Base-by-base conservation (phyloP, 169 alveolate genomes). In the Eimeria necatrix region DNA sequence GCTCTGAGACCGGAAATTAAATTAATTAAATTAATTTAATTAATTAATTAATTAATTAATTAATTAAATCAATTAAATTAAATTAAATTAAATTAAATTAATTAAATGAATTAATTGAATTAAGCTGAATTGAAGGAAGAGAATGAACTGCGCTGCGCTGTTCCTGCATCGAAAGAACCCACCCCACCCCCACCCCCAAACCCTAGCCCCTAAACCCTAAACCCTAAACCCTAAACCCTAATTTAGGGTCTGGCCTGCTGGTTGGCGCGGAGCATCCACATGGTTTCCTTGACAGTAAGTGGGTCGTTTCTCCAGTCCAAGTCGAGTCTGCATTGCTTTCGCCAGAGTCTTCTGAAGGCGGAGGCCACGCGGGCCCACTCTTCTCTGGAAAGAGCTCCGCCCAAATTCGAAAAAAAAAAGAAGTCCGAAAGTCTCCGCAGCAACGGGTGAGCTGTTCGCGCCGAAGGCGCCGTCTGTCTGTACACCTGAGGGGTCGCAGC, bases 261-360 rank as follows among this genome's bases (percentile, higher is more conserved):
- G 89, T 95, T 95, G 60, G 96, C 95, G 52, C 90, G 91, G 61
- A 96, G 71, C 87, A 94, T 94, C 97, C 97, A 96, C 94, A 95
- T 96, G 71, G 93, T 74, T 74, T 96, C 97, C 41, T 94, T 96
- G 83, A 95, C 95, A 4, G 95, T 86, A 51, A 96, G 49, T 24
- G 97, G 97, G 74, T 96, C 97, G 74, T 96, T 95, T 24, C 96
- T 92, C 97, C 97, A 96, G 87, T 96, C 96, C 93, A 96, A 74
- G 76, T 96, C 97, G 41, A 96, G 56, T 26, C 95, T 91, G 52
- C 96, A 95, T 73, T 96, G 96, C 89, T 93, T 92, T 60, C 93
- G 92, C 97, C 97, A 95, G 61, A 91, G 81, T 49, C 88, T 76
- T 20, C 86, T 85, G 86, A 95, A 89, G 83, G 97, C 93, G 4